A percentile compares a stretch with the other conserved stretches of the same genome.
Conservation (phyloP, 1,139 yeast genomes). For the Suhomyces kunorum region DNA sequence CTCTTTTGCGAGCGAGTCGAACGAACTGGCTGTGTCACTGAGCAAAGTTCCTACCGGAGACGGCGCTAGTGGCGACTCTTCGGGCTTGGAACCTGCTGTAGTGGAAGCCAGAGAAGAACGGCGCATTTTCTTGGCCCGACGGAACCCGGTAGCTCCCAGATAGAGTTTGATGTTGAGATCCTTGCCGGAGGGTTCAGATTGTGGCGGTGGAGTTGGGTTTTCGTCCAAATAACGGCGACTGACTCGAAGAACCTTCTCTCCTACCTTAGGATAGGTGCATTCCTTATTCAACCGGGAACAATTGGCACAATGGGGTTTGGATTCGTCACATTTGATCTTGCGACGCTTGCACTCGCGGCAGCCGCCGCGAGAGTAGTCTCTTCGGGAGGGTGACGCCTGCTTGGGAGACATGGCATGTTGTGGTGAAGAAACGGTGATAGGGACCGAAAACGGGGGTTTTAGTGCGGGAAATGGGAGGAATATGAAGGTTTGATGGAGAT, state of each 20-base stretch:
- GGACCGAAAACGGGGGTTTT: no score
- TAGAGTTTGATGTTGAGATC: conserved; percentile 16
- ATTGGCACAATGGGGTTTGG: conserved; percentile 52
- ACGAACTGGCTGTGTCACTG: conserved; percentile 6
- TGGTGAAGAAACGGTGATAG: no score
- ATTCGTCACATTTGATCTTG: conserved; percentile 55
- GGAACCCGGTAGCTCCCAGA: conserved; percentile 13
- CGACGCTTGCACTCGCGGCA: conserved; percentile 32
- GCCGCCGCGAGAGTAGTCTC: conserved; percentile 24
- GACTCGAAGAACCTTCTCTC: conserved; percentile 22
- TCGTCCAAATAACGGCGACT: conserved; percentile 15
- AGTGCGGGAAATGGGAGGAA: background rate
- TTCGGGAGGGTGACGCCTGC: conserved; percentile 10
- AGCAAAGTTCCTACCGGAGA: conserved; percentile 3
- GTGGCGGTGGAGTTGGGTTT: conserved; percentile 12
- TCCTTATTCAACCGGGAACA: conserved; percentile 34
- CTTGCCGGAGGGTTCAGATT: conserved; percentile 6
- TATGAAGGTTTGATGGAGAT: background rate
- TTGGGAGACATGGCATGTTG: conserved; percentile 8
- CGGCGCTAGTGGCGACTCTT: background rate
- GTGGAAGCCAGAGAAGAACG: conserved; percentile 2
- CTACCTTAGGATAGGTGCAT: conserved; percentile 24
- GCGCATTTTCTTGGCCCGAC: conserved; percentile 6
- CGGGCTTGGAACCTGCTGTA: background rate
- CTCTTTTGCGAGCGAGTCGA: conserved; percentile 4